Base-by-base conservation (phyloP, 768 basidiomycete species). In the Krasilnikovozyma curviuscula region DNA sequence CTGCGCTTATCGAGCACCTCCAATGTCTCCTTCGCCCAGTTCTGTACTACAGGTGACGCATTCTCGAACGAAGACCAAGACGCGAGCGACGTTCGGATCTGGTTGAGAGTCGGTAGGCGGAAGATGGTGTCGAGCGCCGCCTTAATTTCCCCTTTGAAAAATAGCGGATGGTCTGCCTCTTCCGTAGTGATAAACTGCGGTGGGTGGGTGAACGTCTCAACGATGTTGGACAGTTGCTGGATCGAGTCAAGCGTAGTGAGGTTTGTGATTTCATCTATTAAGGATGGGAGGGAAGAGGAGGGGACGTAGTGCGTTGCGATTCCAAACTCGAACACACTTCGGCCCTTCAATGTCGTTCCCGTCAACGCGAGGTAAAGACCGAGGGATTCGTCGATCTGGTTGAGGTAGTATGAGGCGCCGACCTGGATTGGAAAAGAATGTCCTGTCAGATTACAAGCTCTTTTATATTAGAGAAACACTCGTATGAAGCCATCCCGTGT, bases 331-430 rank as follows among this genome's bases (percentile, higher is more conserved):
- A 83, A 91, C 40, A 81, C 83, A 8, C 77, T 81, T 55, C 85
- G 73, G 5, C 91, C 93, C 33, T 59, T 69, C 46, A 97, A 49
- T 0, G 68, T 68, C 39, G 77, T 73, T 6, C 78, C 77, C 8
- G 89, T 95, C 55, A 98, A 66, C 10, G 77, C 84, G 35, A 97
- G 75, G 68, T 91, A 98, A n/a, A 85, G 81, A 34, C 93, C 93
- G 38, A 97, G 60, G 55, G 85, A 71, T 10, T 93, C 93, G 59
- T 98, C 93, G 52, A 95, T 66, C 54, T 79, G 75, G 31, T 86
- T 78, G 42, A 98, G 68, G 69, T 86, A 89, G 67, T 76, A 83
- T 57, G 75, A 86, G 25, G 79, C 81, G 18, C 93, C 93, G 23
- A 98, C 89, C 65, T 98, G n/a, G n/a, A n/a, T n/a, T n/a, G n/a